Conservation (phyloP, 345 rosid genomes). For the Eucalyptus erythrocorys region DNA sequence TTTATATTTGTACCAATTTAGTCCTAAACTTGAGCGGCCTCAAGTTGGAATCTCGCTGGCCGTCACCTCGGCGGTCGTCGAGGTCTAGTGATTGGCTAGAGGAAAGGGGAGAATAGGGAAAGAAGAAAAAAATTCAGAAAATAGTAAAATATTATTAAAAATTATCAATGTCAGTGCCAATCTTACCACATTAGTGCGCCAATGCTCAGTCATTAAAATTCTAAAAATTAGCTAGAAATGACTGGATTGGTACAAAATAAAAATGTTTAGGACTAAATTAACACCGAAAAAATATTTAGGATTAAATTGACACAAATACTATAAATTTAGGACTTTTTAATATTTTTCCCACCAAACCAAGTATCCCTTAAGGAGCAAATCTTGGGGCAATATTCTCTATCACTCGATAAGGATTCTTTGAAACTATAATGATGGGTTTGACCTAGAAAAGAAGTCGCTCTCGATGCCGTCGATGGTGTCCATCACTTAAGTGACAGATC, state of each 20-base stretch:
- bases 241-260: too few relatives aligned
- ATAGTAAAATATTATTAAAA: too few relatives aligned
- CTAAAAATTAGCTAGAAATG: too few relatives aligned
- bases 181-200: fast-evolving
- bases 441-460: background rate
- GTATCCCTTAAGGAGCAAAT: background rate
- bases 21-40: fast-evolving
- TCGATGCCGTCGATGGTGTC: background rate
- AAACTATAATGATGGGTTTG: background rate
- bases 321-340: too few relatives aligned
- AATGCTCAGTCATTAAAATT: fast-evolving
- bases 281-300: fast-evolving
- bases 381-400: background rate
- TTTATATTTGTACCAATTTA: too few relatives aligned
- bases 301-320: too few relatives aligned
- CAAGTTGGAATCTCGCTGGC: fast-evolving
- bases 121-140: too few relatives aligned
- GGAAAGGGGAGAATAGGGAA: too few relatives aligned
- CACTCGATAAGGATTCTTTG: background rate
- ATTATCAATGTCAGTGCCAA: fast-evolving
- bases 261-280: fast-evolving
- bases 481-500: background rate
- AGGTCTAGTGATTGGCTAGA: too few relatives aligned
- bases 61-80: fast-evolving
- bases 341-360: too few relatives aligned